Percentiles rank a stretch among this genome's conserved stretches.
These are phyloP conservation scores for Salix brachista DNA, from an alignment of 345 rosid genomes.

Conservation along the genomic window DNA sequence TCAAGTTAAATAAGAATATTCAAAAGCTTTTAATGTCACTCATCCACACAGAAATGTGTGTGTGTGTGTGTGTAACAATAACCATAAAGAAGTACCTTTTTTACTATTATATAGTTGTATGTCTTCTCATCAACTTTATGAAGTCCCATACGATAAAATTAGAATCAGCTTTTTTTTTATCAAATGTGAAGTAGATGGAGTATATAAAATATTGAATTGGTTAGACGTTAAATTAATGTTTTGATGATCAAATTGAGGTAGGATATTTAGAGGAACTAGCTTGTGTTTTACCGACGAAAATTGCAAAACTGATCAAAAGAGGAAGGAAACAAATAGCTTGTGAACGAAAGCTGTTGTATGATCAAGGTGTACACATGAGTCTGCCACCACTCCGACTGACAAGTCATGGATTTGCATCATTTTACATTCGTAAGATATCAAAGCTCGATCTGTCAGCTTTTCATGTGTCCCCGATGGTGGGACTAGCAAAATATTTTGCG, in stretches of 20 bases:
- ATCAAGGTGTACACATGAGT: not conserved
- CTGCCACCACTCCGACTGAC: slow-evolving; percentile 26
- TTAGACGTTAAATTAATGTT: not conserved
- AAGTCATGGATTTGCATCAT: slow-evolving; percentile 17
- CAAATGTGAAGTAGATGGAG: not conserved
- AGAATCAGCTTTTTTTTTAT: not conserved
- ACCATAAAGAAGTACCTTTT: too few relatives aligned
- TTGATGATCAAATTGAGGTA: not conserved
- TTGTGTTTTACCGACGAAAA: not conserved
- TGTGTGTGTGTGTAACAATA: too few relatives aligned
- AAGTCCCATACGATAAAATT: too few relatives aligned
- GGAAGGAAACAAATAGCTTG: not conserved
- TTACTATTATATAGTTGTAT: too few relatives aligned
- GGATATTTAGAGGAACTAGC: not conserved
- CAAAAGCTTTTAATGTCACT: too few relatives aligned
- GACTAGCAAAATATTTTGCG: slow-evolving; percentile 3
- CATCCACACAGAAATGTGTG: too few relatives aligned
- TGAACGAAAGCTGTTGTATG: not conserved
- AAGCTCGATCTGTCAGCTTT: slow-evolving; percentile 5
- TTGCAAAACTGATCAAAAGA: not conserved
- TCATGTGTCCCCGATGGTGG: slow-evolving; percentile 28
- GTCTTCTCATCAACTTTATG: too few relatives aligned
- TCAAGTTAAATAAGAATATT: too few relatives aligned
- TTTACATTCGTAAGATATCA: slow-evolving; percentile 3
- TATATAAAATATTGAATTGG: not conserved